Evolutionary conservation across 495 filamentous ascomycete genomes (phyloP).

Genomic region (Monascus purpureus): DNA sequence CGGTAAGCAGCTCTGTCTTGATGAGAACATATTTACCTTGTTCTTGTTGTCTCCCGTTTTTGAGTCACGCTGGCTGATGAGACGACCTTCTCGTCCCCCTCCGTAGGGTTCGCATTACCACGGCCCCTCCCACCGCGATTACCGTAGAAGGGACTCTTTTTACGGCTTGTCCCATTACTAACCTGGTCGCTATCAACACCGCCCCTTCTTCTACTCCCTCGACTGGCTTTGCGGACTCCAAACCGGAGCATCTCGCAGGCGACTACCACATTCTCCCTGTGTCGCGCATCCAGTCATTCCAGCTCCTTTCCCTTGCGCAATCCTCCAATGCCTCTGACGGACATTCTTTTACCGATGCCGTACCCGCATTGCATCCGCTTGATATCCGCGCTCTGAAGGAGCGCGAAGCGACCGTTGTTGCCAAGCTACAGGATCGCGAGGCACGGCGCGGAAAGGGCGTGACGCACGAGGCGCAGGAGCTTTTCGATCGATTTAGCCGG

Average conservation of each 20-base stretch:
- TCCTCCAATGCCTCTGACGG: conserved; percentile 20
- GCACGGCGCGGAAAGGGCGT: conserved; percentile 46
- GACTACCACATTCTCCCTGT: conserved; percentile 53
- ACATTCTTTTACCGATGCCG: conserved; percentile 27
- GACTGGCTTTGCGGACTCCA: conserved; percentile 18
- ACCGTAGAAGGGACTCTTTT: conserved; percentile 51
- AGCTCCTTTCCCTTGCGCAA: conserved; percentile 29
- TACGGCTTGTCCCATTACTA: conserved; percentile 52
- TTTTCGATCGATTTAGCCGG: conserved; percentile 50
- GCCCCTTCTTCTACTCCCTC: conserved; percentile 12
- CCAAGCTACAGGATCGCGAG: conserved; percentile 39
- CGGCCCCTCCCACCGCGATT: conserved; percentile 31
- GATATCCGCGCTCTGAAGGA: conserved; percentile 37
- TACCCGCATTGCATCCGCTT: conserved; percentile 30
- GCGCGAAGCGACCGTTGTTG: conserved; percentile 39
- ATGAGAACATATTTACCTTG: too few species aligned
- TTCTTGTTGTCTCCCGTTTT: too few species aligned
- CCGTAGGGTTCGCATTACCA: conserved; percentile 45
- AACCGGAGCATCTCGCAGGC: conserved; percentile 26
- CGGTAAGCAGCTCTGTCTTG: conserved; percentile 21
- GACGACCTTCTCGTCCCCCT: neutral
- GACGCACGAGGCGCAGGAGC: conserved; percentile 50
- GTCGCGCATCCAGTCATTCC: conserved; percentile 47
- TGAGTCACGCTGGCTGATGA: too few species aligned
- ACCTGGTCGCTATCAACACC: conserved; percentile 49